A percentile compares a stretch with the other conserved stretches of the same genome.
phyloP scores from a whole-genome alignment of 2,329 filamentous ascomycete species.

The Fusarium sp. region DNA sequence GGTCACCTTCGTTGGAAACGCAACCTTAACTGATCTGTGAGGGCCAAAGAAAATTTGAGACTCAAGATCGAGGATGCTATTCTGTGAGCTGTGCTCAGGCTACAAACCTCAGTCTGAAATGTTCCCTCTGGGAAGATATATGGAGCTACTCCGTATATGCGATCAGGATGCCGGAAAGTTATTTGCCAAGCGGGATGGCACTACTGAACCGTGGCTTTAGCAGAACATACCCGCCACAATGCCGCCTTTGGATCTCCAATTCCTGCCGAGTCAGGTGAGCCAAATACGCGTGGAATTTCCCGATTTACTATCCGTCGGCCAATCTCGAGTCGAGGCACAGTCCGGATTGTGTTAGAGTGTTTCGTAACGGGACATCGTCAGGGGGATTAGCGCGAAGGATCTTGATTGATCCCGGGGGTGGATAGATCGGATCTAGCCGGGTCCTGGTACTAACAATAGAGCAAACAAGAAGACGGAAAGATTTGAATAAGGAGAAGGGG shows the following conservation, averaged over 20 bases:
- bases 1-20: neutral
- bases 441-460: neutral
- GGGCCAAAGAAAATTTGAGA: neutral
- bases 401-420: constrained; percentile 3
- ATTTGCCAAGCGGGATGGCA: neutral
- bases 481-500: neutral
- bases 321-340: neutral
- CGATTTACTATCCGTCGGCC: neutral
- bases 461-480: neutral
- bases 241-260: neutral
- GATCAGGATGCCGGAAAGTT: neutral
- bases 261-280: neutral
- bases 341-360: neutral
- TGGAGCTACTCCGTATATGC: neutral
- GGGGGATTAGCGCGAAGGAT: constrained; percentile 2
- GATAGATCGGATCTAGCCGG: neutral
- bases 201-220: neutral
- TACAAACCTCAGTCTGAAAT: neutral
- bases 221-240: neutral
- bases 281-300: neutral
- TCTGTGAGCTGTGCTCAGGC: neutral
- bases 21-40: neutral
- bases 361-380: neutral
- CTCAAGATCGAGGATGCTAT: neutral
- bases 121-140: neutral